Evolutionary conservation across 2,329 filamentous ascomycete species (phyloP).

Genomic region (Stagonosporopsis cucurbitacearum): DNA sequence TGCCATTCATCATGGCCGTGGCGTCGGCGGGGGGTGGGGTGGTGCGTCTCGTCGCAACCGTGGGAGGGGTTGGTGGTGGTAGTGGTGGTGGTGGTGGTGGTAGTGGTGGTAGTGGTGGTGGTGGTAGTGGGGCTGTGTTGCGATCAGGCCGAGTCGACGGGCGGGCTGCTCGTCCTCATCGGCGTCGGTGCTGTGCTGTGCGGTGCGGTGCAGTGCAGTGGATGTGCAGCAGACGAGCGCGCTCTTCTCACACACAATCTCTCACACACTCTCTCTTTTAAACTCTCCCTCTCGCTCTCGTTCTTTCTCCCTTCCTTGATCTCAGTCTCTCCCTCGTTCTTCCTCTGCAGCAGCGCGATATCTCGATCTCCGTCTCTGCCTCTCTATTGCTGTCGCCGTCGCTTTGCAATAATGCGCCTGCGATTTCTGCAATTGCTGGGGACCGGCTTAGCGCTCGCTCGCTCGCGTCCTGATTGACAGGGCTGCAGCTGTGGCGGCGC

Average conservation of each 20-base stretch:
- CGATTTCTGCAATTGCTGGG: constrained; percentile 46
- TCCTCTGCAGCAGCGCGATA: too few relatives aligned
- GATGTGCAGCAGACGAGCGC: too few relatives aligned
- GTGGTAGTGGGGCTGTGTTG: constrained; percentile 5
- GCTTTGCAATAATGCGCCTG: constrained; percentile 7
- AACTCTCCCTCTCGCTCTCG: too few relatives aligned
- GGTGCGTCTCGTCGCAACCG: background rate
- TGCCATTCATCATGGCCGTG: constrained; percentile 63
- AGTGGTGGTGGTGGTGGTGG: constrained; percentile 6
- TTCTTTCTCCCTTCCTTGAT: too few relatives aligned
- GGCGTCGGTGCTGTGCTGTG: constrained; percentile 10
- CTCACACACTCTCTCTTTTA: too few relatives aligned
- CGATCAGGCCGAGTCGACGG: constrained; percentile 15
- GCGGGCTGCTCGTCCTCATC: constrained; percentile 13
- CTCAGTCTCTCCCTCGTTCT: too few relatives aligned
- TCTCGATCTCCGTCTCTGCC: too few relatives aligned
- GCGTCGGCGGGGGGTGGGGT: constrained; percentile 5
- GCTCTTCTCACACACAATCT: too few relatives aligned
- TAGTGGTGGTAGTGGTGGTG: constrained; percentile 20
- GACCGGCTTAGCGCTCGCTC: constrained; percentile 42
- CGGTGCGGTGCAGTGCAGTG: constrained; percentile 2
- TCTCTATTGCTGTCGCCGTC: too few relatives aligned
- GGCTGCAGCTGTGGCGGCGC: constrained; percentile 2
- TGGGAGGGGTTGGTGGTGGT: constrained; percentile 23
- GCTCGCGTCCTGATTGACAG: constrained; percentile 39